Evolutionary conservation across 139 green algal genomes (phyloP).

Genomic region (Coelastrella sp.): DNA sequence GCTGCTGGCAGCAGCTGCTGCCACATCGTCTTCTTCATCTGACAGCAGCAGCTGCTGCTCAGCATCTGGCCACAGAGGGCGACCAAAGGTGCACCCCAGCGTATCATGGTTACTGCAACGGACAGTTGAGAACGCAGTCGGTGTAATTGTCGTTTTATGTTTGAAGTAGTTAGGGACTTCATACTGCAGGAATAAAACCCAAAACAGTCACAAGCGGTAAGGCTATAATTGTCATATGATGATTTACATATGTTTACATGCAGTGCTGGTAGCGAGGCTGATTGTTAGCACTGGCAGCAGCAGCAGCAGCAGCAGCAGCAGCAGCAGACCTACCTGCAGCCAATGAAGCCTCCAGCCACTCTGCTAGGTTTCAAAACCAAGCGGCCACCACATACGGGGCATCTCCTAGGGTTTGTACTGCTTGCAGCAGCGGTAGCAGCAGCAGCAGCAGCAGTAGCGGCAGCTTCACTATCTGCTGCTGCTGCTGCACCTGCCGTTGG

Average conservation of each 20-base stretch:
- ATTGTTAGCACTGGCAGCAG: background rate
- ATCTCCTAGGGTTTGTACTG: slow-evolving; percentile 46
- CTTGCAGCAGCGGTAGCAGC: background rate
- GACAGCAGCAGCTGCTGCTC: slow-evolving; percentile 9
- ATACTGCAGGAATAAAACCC: too few relatives aligned
- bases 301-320: background rate
- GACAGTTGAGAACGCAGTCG: background rate
- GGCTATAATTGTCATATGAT: too few relatives aligned
- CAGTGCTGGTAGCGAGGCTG: too few relatives aligned
- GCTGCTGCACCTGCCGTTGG: background rate
- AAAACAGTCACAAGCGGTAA: too few relatives aligned
- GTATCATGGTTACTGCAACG: slow-evolving; percentile 48
- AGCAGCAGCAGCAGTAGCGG: slow-evolving; percentile 21
- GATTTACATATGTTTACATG: too few relatives aligned
- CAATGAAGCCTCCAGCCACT: slow-evolving; percentile 61
- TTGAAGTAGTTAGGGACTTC: too few relatives aligned
- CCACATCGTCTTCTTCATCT: slow-evolving; percentile 11
- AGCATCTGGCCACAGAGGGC: slow-evolving; percentile 49
- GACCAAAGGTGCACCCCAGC: slow-evolving; percentile 57
- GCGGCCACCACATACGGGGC: slow-evolving; percentile 70
- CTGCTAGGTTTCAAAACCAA: slow-evolving; percentile 73
- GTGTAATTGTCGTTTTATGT: too few relatives aligned
- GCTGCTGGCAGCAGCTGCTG: background rate
- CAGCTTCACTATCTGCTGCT: slow-evolving; percentile 4
- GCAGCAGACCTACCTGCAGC: slow-evolving; percentile 34